Base-by-base conservation (phyloP, 1,139 yeast genomes). In the Kurtzmaniella natalensis region DNA sequence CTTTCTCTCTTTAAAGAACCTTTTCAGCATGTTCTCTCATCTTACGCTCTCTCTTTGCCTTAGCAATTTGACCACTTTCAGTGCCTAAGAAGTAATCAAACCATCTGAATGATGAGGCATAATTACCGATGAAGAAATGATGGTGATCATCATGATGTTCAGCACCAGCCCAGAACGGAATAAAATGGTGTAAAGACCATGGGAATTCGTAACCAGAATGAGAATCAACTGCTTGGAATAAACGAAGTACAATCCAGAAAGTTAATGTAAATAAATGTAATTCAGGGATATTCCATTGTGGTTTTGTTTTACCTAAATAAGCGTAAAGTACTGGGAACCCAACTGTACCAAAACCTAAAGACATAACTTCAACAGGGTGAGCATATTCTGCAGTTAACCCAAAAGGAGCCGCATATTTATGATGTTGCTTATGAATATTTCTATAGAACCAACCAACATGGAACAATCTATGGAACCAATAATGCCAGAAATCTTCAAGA, bases 141-240 rank as follows among this genome's bases (percentile, higher is more conserved):
- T 89, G 97, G 59, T 89, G 97, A 55, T 85, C 87, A 57, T 89
- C 97, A 56, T 89, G 97, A 60, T 89, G 97, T 51, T 86, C 96
- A 15, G 97, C 96, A 39, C 97, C 97, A 13, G 97, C 95, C 97
- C 97, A 89, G 63, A 89, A 75, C 24, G 96, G 96, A 39, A 89
- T 57, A 61, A 88, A 79, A 53, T 88, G 86, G 64, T 86, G 89
- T 55, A 89, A 72, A 5, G 96, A 86, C 88, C 94, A 82, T 37
- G 97, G 96, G 75, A 89, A 89, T 53, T 89, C 96, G 61, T 89
- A 89, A 38, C 97, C 97, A 1, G 96, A 87, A 59, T 89, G 97
- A 21, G 96, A 83, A 57, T 89, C 97, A 37, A 89, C 88, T 7
- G 97, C 97, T 64, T 89, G 97, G 64, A 81, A 79, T 46, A 89